Evolutionary conservation across 2,329 filamentous ascomycete species (phyloP), one percentile per base, ranked within the genome.

Genomic region (Alternaria sp.): DNA sequence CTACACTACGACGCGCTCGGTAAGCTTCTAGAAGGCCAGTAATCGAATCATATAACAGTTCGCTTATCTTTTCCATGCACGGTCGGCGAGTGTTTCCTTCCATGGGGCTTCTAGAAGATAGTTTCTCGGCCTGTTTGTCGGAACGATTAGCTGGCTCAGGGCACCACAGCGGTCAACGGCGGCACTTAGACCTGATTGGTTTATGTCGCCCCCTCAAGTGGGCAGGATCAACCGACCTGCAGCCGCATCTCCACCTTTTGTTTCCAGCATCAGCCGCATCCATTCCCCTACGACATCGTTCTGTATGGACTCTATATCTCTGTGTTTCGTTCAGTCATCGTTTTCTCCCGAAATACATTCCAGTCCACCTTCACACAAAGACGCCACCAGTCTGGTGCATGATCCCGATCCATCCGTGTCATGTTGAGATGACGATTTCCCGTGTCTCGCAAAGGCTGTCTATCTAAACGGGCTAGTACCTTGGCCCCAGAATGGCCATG

Each of bases 191-290:
- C 28, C 12, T 69, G 55, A 70, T 70, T 70, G 64, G 68, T 25
- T 25, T 23, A 6, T 3, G 45, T 30, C 11, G 36, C 43, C 36
- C 57, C 55, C 69, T 65, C 28, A 45, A 67, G 61, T n/a, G 44
- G 64, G 65, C 70, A 71, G 45, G 65, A 62, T 66, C 56, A 57
- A 44, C 68, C 72, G 67, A 72, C 59, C 66, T 70, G 66, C 68
- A 68, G 70, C 72, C 71, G 69, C 70, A 71, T 71, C 72, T 70
- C 68, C 66, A 70, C 70, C 71, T 72, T 71, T 70, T 60, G 64
- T 65, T 69, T 60, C 65, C 58, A 71, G 69, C 70, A 69, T 75
- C 72, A 72, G 62, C 64, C 67, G 64, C 70, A 67, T 65, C 66
- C 47, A 66, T 65, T 69, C 52, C 57, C 57, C 54, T 60, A 65